These are phyloP conservation scores for Chaetomiaceae sp. DNA, from an alignment of 2,329 filamentous ascomycete genomes.

Conservation along the genomic window DNA sequence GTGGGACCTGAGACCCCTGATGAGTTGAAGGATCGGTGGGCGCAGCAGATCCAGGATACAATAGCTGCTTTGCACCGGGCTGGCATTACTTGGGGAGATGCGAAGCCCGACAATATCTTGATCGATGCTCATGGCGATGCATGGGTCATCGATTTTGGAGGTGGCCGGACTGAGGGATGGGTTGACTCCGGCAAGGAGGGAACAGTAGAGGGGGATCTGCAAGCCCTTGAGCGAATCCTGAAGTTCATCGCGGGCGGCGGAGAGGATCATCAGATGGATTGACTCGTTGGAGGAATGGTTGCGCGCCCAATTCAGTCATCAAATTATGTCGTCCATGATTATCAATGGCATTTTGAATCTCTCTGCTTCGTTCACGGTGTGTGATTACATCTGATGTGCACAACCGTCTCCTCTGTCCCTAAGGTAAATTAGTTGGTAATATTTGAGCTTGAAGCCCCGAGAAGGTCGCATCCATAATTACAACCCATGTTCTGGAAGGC, in stretches of 20 bases:
- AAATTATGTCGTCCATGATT: no score
- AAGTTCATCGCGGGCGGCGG: background rate
- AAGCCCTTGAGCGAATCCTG: conserved; percentile 1
- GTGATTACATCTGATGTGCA: no score
- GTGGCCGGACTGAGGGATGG: conserved; percentile 30
- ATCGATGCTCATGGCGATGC: conserved; percentile 28
- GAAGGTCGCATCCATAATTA: no score
- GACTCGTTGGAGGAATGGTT: background rate
- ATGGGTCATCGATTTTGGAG: conserved; percentile 32
- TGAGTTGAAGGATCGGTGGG: conserved; percentile 7
- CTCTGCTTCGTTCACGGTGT: no score
- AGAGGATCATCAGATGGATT: background rate
- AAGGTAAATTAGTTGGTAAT: no score
- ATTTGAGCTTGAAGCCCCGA: no score
- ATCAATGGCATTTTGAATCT: no score
- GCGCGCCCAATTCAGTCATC: no score
- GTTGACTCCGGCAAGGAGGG: conserved; percentile 15
- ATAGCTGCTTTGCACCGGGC: conserved; percentile 1
- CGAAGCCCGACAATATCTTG: conserved; percentile 30
- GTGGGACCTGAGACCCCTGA: background rate
- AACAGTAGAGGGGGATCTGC: conserved; percentile 1
- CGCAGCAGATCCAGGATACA: conserved; percentile 4
- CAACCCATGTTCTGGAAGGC: no score
- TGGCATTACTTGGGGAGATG: conserved; percentile 29
- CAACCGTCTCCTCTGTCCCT: no score